Conservation (phyloP, 2,329 filamentous ascomycete species). For the Aspergillus alliaceus region DNA sequence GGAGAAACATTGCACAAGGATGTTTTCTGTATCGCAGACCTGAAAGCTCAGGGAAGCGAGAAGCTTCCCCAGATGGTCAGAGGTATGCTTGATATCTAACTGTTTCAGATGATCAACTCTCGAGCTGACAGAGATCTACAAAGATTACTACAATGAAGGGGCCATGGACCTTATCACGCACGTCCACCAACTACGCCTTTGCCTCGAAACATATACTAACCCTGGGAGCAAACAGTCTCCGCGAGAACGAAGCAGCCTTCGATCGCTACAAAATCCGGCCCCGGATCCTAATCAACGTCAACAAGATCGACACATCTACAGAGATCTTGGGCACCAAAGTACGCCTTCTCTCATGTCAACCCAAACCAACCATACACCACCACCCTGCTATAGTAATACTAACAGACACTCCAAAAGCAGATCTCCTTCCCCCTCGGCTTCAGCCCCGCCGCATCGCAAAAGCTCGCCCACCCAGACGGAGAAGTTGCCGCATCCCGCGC, state of each 20-base stretch:
- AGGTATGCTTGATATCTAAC: slow-evolving; percentile 22
- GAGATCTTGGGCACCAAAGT: slow-evolving; percentile 46
- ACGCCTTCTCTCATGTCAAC: background rate
- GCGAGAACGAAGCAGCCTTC: slow-evolving; percentile 56
- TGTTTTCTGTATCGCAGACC: slow-evolving; percentile 37
- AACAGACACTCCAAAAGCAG: slow-evolving; percentile 8
- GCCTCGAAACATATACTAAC: too few species aligned
- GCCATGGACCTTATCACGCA: slow-evolving; percentile 56
- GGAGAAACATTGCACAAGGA: slow-evolving; percentile 30
- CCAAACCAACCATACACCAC: too few species aligned
- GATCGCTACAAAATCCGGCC: slow-evolving; percentile 52
- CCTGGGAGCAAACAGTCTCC: slow-evolving; percentile 38
- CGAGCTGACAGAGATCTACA: background rate
- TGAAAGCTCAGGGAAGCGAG: slow-evolving; percentile 41
- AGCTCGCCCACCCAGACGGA: slow-evolving; percentile 54
- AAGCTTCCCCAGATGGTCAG: slow-evolving; percentile 42
- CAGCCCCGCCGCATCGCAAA: slow-evolving; percentile 55
- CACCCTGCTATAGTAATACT: too few species aligned
- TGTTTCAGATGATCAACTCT: background rate
- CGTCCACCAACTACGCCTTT: background rate
- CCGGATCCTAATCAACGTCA: slow-evolving; percentile 46
- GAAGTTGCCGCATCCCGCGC: slow-evolving; percentile 53
- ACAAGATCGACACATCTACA: slow-evolving; percentile 46
- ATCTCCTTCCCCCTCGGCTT: slow-evolving; percentile 55
- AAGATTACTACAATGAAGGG: slow-evolving; percentile 60